Base-by-base conservation (phyloP, 1,284 basidiomycete genomes). In the Laetiporus sulphureus region DNA sequence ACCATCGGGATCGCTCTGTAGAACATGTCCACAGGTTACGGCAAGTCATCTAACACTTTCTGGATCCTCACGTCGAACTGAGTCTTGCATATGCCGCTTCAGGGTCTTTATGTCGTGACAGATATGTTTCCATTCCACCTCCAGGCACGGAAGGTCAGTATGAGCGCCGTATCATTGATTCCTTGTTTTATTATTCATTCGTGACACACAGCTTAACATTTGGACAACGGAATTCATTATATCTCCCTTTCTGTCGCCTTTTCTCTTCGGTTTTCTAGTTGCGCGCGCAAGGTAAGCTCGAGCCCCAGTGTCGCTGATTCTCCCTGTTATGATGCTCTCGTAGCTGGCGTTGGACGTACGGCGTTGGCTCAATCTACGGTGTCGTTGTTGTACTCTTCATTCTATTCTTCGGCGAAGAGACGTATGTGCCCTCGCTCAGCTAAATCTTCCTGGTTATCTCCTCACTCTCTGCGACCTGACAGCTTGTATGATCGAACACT, bases 61-160 rank as follows among this genome's bases (percentile, higher is more conserved):
- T 42, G 13, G 5, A 25, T 21, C 6, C 12, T 16, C n/a, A 8
- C 3, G 8, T 15, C 19, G 7, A 18, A 38, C 29, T 13, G 33
- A 11, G 4, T 15, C 4, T 12, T n/a, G n/a, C n/a, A n/a, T n/a
- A n/a, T n/a, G n/a, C n/a, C n/a, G n/a, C n/a, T 8, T 12, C 40
- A 80, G 80, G 82, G 81, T 36, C 64, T 84, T 2, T 82, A 75
- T 49, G 62, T 81, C 15, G 70, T 83, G 45, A 76, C 77, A 4
- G 83, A 86, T 50, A 64, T 87, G 43, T 86, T 74, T 57, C 83
- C 83, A 2, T 86, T 86, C 67, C 83, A 87, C 50, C 62, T 82
- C 18, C 83, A 86, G 57, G 82, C 83, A 20, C 72, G 81, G 30
- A 85, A 83, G 69, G 77, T 73, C 24, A 16, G 51, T 42, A 12